A percentile compares a stretch with the other conserved stretches of the same genome.
Evolutionary conservation across 2,329 filamentous ascomycete species (phyloP).

Genomic region (Nectriaceae sp.): DNA sequence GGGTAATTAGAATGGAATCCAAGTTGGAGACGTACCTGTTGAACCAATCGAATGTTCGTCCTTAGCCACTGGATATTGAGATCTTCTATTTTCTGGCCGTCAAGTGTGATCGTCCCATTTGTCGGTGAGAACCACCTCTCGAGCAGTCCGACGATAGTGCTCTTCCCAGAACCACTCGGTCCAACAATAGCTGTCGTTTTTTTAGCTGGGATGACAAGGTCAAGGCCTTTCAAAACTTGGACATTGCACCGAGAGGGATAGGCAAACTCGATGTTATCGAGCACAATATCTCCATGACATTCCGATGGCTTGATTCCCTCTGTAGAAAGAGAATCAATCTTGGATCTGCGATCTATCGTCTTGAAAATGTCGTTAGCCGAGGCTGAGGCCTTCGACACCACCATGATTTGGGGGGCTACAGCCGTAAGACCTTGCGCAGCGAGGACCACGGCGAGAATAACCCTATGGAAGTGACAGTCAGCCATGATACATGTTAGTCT

Average conservation of each 20-base stretch:
- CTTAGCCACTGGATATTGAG: conserved; percentile 50
- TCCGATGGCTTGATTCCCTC: not conserved
- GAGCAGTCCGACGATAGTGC: conserved; percentile 66
- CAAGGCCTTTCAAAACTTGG: conserved; percentile 57
- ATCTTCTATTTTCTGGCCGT: conserved; percentile 37
- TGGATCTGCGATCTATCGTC: conserved; percentile 14
- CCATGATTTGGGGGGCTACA: conserved; percentile 16
- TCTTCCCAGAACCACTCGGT: conserved; percentile 68
- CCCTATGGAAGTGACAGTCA: not conserved
- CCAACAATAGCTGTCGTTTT: conserved; percentile 73
- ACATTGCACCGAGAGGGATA: conserved; percentile 64
- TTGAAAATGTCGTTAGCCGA: conserved; percentile 17
- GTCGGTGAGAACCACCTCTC: conserved; percentile 61
- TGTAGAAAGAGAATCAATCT: conserved; percentile 10
- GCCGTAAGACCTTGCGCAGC: conserved; percentile 12
- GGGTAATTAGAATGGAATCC: not conserved
- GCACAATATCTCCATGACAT: conserved; percentile 43
- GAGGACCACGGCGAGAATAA: conserved; percentile 15
- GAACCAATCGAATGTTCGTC: conserved; percentile 46
- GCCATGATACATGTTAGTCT: not conserved
- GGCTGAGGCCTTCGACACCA: conserved; percentile 14
- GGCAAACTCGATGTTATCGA: conserved; percentile 62
- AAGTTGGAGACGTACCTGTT: conserved; percentile 11
- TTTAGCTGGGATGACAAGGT: conserved; percentile 55
- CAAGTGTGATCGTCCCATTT: conserved; percentile 39